Evolutionary conservation across 139 green algal species (phyloP).

Genomic region (Coelastrella sp.): DNA sequence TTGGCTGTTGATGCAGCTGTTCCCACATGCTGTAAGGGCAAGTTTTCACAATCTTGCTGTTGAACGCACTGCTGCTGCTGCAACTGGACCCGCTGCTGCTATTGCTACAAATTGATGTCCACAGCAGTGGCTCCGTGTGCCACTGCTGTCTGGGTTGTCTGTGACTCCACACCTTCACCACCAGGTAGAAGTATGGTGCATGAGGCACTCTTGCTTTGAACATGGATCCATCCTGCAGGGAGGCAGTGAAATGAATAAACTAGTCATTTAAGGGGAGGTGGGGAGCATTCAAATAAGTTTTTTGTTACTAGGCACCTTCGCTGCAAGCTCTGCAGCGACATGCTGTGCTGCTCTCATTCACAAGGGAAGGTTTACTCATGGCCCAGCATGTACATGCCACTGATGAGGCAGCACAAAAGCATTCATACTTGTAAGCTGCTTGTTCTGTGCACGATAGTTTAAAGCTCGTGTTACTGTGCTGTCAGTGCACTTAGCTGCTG

Average conservation of each 20-base stretch:
- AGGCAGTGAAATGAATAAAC: not conserved
- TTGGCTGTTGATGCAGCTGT: not conserved
- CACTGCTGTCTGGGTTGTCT: not conserved
- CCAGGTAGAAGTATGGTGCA: constrained; percentile 95
- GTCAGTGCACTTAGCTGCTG: not conserved
- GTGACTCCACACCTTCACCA: constrained; percentile 64
- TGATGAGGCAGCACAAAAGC: no score
- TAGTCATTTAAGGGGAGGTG: not conserved
- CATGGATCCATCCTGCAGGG: constrained; percentile 87
- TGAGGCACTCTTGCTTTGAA: constrained; percentile 92
- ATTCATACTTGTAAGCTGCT: no score
- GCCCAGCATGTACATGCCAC: no score
- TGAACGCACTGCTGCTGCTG: not conserved
- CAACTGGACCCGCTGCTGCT: not conserved
- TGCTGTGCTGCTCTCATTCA: no score
- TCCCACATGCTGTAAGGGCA: not conserved
- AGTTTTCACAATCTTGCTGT: not conserved
- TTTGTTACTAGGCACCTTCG: no score
- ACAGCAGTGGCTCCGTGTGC: not conserved
- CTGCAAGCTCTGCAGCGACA: no score
- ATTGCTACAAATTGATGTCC: not conserved
- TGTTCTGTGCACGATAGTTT: no score
- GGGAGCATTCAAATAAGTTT: not conserved
- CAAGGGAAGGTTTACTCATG: no score
- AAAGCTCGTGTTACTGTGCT: not conserved